Conservation (phyloP, 2,329 filamentous ascomycete species). For the Cadophora luteo-olivacea region DNA sequence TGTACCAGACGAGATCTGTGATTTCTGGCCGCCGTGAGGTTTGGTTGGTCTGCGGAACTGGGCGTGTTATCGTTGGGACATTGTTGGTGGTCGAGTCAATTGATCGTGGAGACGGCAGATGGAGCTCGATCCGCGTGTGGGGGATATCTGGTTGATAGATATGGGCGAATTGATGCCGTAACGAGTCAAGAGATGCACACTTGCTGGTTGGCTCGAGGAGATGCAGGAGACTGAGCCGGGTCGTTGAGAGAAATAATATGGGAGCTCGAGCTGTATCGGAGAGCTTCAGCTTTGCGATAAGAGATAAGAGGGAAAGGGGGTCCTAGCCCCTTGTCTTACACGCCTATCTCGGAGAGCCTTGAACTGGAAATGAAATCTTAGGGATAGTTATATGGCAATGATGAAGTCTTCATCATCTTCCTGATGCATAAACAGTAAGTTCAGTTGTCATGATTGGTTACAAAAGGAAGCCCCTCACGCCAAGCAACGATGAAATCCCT, state of each 20-base stretch:
- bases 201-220: neutral
- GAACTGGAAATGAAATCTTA: neutral
- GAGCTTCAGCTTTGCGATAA: slow-evolving; percentile 6
- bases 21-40: neutral
- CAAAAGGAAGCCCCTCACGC: neutral
- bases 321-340: neutral
- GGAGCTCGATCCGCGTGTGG: neutral
- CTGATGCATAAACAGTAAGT: neutral
- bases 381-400: neutral
- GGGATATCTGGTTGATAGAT: slow-evolving; percentile 1
- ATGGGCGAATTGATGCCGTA: neutral
- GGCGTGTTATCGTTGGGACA: neutral
- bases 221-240: neutral
- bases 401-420: neutral
- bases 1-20: neutral
- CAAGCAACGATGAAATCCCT: neutral
- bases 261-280: slow-evolving; percentile 6
- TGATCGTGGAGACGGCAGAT: slow-evolving; percentile 1
- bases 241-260: neutral
- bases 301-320: neutral
- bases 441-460: neutral
- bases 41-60: neutral
- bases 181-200: slow-evolving; percentile 6
- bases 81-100: neutral
- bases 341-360: slow-evolving; percentile 2